Base-by-base conservation (phyloP, 2,329 filamentous ascomycete species). In the Lasiodiplodia citricola region DNA sequence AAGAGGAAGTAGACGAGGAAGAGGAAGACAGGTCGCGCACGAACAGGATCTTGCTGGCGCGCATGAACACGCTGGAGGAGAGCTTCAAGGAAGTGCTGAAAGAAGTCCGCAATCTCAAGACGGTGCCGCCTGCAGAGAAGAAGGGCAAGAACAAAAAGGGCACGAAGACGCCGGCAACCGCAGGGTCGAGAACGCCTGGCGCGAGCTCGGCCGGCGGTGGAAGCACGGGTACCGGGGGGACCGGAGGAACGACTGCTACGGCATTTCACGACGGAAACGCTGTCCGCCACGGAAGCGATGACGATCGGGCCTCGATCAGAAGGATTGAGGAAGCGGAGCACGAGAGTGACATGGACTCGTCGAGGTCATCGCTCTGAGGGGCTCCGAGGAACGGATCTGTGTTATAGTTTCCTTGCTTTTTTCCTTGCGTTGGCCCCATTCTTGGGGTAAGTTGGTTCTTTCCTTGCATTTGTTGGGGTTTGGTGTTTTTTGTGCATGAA, bases 51-150 rank as follows among this genome's bases (percentile, higher is more conserved):
- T 91, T 97, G 80, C 83, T 97, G 56, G 93, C 93, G 10, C 86
- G 93, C 41, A 97, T 97, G 93, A 96, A 96, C 78, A 95, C 91
- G 8, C 85, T 98, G 2, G 94, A 98, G 78, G 93, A 97, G 80
- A 91, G 94, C 16, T 95, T 98, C 78, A 87, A 91, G 2, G 93
- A 97, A 70, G 90, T 97, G n/a, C 87, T 94, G 68, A 89, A 88
- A 71, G 93, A 96, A 78, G 90, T 97, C 78, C 89, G 92, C 70
- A 88, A 89, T 71, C 81, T 87, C 77, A 79, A 78, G 25, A 72
- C 70, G 18, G 73, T 14, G 1, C 38, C 56, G 25, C 8, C 64
- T 11, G 21, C 10, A 8, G 47, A 52, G 21, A 56, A 67, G 28
- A 62, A 68, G 25, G 50, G 38, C 21, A 60, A 60, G 18, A 16